phyloP scores from a whole-genome alignment of 768 basidiomycete genomes.

The Psilocybe tampanensis region DNA sequence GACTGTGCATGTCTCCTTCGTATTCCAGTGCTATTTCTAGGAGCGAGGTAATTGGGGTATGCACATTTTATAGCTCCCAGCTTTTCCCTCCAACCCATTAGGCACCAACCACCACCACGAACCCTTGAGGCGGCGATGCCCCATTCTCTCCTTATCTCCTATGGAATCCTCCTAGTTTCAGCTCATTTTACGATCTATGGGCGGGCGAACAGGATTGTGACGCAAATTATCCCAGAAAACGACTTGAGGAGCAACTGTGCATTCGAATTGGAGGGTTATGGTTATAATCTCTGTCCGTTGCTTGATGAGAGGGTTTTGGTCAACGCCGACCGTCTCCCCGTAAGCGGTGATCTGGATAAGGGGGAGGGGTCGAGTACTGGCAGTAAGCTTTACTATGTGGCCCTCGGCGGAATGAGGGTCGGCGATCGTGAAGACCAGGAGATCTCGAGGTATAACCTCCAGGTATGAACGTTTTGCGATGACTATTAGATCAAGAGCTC shows the following conservation, averaged over 20 bases:
- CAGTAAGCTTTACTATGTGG: constrained; percentile 13
- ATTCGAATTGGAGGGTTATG: constrained; percentile 23
- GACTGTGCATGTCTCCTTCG: not conserved
- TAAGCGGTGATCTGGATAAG: constrained; percentile 2
- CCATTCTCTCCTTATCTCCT: constrained; percentile 9
- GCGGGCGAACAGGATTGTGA: constrained; percentile 9
- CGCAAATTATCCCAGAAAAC: constrained; percentile 9
- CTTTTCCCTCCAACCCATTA: not conserved
- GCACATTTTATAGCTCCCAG: not conserved
- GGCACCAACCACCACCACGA: constrained; percentile 1
- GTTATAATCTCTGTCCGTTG: constrained; percentile 26
- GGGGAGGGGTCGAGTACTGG: constrained; percentile 12
- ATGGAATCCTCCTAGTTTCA: constrained; percentile 15
- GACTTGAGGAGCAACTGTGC: constrained; percentile 20
- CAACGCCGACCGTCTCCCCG: constrained; percentile 2
- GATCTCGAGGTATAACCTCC: constrained; percentile 1
- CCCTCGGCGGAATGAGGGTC: constrained; percentile 6
- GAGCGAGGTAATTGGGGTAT: not conserved
- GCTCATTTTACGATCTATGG: constrained; percentile 12
- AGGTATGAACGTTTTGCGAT: not conserved
- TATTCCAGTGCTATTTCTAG: not conserved
- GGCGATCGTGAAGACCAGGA: not conserved
- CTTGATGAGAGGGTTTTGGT: constrained; percentile 8
- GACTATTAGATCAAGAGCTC: not conserved
- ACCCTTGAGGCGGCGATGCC: constrained; percentile 13